Base-by-base conservation (phyloP, 129 eudicot genomes). In the Flaveria bidentis region DNA sequence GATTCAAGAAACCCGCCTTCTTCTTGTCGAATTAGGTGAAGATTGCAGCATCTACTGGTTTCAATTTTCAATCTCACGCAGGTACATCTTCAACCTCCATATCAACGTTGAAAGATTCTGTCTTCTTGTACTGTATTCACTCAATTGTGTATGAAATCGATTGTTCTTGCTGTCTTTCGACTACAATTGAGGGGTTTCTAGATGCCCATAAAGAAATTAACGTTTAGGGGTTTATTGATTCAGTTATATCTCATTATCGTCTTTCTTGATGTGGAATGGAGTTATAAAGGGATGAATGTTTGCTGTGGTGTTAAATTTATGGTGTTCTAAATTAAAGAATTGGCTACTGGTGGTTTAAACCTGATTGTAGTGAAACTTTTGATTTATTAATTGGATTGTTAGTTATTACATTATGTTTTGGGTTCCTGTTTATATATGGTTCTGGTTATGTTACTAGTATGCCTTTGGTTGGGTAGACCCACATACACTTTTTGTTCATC, bases 21-120 rank as follows among this genome's bases (percentile, higher is more conserved):
- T 50, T 83, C 22, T 4, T 36, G 44, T 41, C 26, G n/a, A 45
- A 17, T 41, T 72, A 45, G 60, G 28, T 25, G 44, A 67, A 22
- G 44, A 25, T 68, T 68, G 77, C 64, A 46, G 64, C 82, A 47
- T 56, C 15, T 5, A 47, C n/a, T 25, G 45, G 33, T 30, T 78
- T 67, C 41, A 25, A 10, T 0, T 11, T 15, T 60, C 57, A 46
- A 60, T 49, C 62, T 44, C 78, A 63, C 39, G 7, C 33, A 70
- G 87, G 87, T 84, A 79, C 18, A 15, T 9, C 2, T 36, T 63
- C 11, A 15, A 14, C 22, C 67, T 46, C 22, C 6, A 76, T 33
- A 16, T 76, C 72, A 74, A 18, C 70, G 28, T 30, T 23, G 55
- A 20, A 13, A 13, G 4, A 23, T 23, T 78, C 69, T 58, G 76